Evolutionary conservation across 148 eudicot species (phyloP).

Genomic region (Fagopyrum homotropicum): DNA sequence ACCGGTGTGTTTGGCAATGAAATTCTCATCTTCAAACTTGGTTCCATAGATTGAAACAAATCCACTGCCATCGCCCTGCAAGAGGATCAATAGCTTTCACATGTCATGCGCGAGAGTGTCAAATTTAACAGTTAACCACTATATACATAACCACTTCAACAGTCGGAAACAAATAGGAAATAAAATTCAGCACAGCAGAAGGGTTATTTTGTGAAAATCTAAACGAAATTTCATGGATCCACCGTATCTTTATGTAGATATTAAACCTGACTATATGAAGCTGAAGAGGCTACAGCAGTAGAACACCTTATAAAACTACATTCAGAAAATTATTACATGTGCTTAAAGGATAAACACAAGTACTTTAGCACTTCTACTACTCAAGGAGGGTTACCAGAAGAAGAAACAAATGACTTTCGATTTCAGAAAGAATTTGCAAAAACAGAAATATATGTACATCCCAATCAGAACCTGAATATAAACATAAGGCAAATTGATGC

Average conservation of each 20-base stretch:
- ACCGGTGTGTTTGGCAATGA: slow-evolving; percentile 91
- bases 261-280: background rate
- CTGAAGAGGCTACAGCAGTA: background rate
- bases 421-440: background rate
- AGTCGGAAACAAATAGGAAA: background rate
- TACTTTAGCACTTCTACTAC: background rate
- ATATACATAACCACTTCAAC: background rate
- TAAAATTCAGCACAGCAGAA: background rate
- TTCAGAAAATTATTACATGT: background rate
- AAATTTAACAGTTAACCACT: background rate
- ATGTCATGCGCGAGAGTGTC: background rate
- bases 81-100: slow-evolving; percentile 17
- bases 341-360: background rate
- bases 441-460: background rate
- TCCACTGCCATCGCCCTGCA: slow-evolving; percentile 94
- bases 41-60: slow-evolving; percentile 80
- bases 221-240: background rate
- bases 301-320: background rate
- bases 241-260: background rate
- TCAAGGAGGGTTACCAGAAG: background rate
- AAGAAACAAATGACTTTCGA: background rate
- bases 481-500: background rate
- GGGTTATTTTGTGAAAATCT: background rate
- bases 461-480: background rate
- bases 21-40: slow-evolving; percentile 94